phyloP scores from a whole-genome alignment of 441 rosid species.

The Gossypium gossypioides region DNA sequence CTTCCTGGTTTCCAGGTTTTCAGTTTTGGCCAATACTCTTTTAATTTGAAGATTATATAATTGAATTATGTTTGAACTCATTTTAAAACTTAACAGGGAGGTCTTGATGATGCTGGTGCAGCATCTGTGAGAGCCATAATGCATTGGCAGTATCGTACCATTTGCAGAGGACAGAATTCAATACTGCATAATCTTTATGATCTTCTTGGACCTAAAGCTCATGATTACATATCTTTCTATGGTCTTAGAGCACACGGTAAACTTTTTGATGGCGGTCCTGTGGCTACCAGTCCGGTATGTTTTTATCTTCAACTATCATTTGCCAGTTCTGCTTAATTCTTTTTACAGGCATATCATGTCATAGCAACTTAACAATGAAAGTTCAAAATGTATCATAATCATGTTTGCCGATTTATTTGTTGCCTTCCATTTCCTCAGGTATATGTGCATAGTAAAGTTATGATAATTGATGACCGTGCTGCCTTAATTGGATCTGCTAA shows the following conservation, averaged over 20 bases:
- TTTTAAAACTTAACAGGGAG: constrained; percentile 53
- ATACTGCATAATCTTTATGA: constrained; percentile 69
- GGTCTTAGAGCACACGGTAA: constrained; percentile 82
- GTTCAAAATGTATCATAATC: background rate
- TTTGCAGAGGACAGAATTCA: constrained; percentile 80
- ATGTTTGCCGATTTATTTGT: background rate
- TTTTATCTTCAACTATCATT: constrained; percentile 1
- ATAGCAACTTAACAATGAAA: background rate
- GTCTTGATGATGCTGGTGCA: constrained; percentile 91
- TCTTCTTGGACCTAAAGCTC: constrained; percentile 62
- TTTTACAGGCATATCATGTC: background rate
- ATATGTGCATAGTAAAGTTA: constrained; percentile 92
- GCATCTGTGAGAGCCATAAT: constrained; percentile 98
- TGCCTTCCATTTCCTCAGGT: constrained; percentile 36
- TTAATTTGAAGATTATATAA: constrained; percentile 9
- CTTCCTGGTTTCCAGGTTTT: constrained; percentile 96
- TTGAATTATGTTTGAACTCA: constrained; percentile 7
- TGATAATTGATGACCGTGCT: constrained; percentile 75
- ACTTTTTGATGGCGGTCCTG: constrained; percentile 79
- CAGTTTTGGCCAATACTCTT: constrained; percentile 15
- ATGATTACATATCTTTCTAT: constrained; percentile 86
- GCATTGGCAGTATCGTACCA: constrained; percentile 99
- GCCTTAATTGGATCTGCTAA: constrained; percentile 89
- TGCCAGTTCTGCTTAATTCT: background rate
- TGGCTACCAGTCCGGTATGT: constrained; percentile 89